A percentile compares a stretch with the other conserved stretches of the same genome.
Evolutionary conservation across 2,329 filamentous ascomycete genomes (phyloP).

Genomic region (Sporothrix curviconia): DNA sequence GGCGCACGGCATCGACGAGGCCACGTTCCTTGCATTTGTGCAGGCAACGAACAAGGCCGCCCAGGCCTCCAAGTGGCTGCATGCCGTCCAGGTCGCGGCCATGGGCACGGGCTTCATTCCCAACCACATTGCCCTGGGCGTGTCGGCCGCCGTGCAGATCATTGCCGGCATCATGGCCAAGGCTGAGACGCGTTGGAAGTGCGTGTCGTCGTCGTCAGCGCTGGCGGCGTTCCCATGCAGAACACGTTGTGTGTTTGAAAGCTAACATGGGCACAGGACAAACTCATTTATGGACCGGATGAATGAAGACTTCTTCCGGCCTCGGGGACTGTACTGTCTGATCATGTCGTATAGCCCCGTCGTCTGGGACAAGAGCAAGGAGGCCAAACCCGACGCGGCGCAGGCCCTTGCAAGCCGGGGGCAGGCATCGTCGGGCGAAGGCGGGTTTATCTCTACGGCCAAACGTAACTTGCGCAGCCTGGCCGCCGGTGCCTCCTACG

Average conservation of each 20-base stretch:
- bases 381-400: not conserved
- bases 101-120: not conserved
- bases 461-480: not conserved
- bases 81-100: not conserved
- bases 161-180: not conserved
- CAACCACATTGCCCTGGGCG: not conserved
- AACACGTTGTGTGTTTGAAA: not conserved
- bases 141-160: not conserved
- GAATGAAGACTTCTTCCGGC: not conserved
- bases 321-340: not conserved
- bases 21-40: not conserved
- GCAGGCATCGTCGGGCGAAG: not conserved
- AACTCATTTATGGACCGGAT: not conserved
- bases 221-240: not conserved
- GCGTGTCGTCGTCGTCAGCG: too few relatives aligned
- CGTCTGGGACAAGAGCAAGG: not conserved
- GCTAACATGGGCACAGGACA: too few relatives aligned
- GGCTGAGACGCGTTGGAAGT: not conserved
- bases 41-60: not conserved
- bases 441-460: not conserved
- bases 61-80: not conserved
- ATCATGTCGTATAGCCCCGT: not conserved
- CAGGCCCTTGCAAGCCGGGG: not conserved
- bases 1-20: not conserved
- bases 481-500: not conserved